Base-by-base conservation (phyloP, 805 yeast genomes). In the Ogataea paraovalis region DNA sequence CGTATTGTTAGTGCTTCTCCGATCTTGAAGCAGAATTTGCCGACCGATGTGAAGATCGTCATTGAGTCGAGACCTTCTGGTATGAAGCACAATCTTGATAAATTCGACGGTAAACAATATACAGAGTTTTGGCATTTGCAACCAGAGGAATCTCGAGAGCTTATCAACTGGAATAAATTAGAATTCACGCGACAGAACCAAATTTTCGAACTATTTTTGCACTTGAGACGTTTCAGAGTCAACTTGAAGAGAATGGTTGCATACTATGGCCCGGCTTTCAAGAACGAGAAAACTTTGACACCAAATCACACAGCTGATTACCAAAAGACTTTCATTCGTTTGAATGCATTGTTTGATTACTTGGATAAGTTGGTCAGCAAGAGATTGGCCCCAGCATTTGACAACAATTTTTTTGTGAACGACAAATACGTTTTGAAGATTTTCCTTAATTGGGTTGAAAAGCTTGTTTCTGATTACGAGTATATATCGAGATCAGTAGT, bases 111-210 rank as follows among this genome's bases (percentile, higher is more conserved):
- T 39, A 44, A 50, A 2, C 58, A 59, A 25, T 65, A 61, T 43
- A 45, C 45, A 1, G 62, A 57, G 21, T 65, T 65, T 45, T 65
- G 68, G 68, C 57, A 53, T 28, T 39, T 65, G 5, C 50, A 59
- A 1, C 13, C 44, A 1, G 62, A 60, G 7, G 68, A 65, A 39
- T 54, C 55, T 1, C 23, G 25, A 25, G 39, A 37, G 2, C 47
- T 60, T 12, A 55, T 40, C 21, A 44, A 49, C 1, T 65, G 69
- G 69, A 55, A 60, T 27, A 40, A 55, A 12, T 39, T 47, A 7
- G 64, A 61, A 45, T 63, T 58, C 39, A 59, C 61, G 25, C 54
- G 59, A 28, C 68, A 65, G 49, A 62, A 58, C 32, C 49, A 58
- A 14, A 45, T 65, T n/a, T 64, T 64, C 50, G 69, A 65, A 43